Evolutionary conservation across 2,329 filamentous ascomycete species (phyloP), one percentile per base, ranked within the genome.

Genomic region (Sporothrix dimorphospora): DNA sequence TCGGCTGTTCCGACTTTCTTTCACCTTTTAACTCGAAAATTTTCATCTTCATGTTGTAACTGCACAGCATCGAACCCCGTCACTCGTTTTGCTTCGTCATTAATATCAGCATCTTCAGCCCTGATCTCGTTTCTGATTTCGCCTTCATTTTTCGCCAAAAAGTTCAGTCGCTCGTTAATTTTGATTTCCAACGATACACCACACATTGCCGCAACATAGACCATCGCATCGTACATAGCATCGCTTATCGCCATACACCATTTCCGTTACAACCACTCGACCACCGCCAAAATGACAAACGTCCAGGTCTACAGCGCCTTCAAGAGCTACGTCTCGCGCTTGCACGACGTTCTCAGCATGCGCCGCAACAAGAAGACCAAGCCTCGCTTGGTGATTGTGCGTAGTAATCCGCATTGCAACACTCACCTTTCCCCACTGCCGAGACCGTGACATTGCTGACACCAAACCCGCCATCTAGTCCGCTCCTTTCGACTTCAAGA

Each of bases 401-500:
- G 84, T 68, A 8, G 11, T 4, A 8, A n/a, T 7, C 19, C 38
- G 38, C 19, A 9, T 16, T 53, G 6, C 21, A 57, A 12, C 40
- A 14, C 8, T 7, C 4, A 14, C 14, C 9, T 4, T n/a, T 12
- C 6, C 4, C 8, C 16, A 40, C 11, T 21, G 24, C 27, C 19
- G 55, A 55, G 51, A 30, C 9, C 6, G 5, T 40, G 34, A 2
- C 59, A n/a, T 47, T 40, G n/a, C 71, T 73, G 12, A 71, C 72
- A 34, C 12, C 3, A 2, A 16, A 5, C 27, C 19, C 24, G 30
- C n/a, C 14, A 38, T 49, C 19, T 73, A 89, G 88, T 89, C 87
- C 67, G 84, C 84, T 11, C 88, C 88, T 0, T 90, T 87, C 79
- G 83, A 89, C 78, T 86, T 89, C 77, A 85, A 86, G 77, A 84